Percentiles rank a stretch among this genome's conserved stretches.
phyloP scores from a whole-genome alignment of 164 flowering plant species.

The Vitis cinerea region DNA sequence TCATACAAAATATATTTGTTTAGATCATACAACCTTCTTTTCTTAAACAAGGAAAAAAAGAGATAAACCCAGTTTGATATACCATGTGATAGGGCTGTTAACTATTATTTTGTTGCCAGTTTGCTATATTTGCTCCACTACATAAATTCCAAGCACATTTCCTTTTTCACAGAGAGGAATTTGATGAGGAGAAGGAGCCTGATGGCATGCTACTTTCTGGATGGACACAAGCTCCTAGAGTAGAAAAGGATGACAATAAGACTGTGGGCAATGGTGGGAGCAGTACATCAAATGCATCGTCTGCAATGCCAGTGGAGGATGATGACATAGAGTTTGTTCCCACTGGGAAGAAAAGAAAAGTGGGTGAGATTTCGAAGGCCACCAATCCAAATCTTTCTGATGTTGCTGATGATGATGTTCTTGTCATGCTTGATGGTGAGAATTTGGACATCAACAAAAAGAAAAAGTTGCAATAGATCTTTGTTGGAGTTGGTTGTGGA shows the following conservation, averaged over 20 bases:
- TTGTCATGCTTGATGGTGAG: conserved; percentile 43
- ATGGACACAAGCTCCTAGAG: conserved; percentile 57
- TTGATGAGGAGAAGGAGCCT: conserved; percentile 93
- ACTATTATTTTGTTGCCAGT: background rate
- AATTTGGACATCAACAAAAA: conserved; percentile 32
- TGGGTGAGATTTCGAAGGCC: conserved; percentile 33
- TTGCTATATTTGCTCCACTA: background rate
- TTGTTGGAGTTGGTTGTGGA: background rate
- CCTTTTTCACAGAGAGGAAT: conserved; percentile 63
- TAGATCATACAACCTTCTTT: background rate
- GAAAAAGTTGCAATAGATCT: conserved; percentile 40
- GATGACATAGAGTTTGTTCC: conserved; percentile 37
- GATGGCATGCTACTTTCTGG: conserved; percentile 94
- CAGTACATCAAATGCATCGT: conserved; percentile 37
- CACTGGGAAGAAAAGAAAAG: conserved; percentile 61
- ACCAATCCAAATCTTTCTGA: conserved; percentile 11
- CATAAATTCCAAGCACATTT: background rate
- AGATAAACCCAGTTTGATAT: no score
- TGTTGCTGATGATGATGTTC: conserved; percentile 27
- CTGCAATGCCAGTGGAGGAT: conserved; percentile 23
- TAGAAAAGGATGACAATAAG: conserved; percentile 27
- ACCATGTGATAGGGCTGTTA: no score
- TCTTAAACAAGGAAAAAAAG: background rate
- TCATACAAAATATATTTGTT: background rate
- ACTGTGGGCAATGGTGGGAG: conserved; percentile 44